Evolutionary conservation across 1,284 basidiomycete species (phyloP).

Genomic region (Mycena sp.): DNA sequence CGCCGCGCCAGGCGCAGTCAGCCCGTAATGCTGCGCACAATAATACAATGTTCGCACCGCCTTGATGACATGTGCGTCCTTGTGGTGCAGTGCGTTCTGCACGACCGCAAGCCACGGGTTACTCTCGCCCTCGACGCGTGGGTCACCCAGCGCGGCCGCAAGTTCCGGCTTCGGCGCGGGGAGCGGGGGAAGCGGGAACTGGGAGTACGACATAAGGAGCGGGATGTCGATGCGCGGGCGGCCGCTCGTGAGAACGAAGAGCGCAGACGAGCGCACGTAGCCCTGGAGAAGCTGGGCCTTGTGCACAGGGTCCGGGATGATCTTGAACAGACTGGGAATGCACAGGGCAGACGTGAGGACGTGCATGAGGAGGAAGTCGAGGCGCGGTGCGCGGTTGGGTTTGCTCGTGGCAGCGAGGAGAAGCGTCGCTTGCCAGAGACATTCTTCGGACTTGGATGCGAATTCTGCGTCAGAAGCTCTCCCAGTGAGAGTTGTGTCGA

Average conservation of each 20-base stretch:
- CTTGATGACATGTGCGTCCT: constrained; percentile 72
- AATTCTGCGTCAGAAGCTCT: constrained; percentile 47
- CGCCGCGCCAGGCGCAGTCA: constrained; percentile 50
- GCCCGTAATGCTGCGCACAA: constrained; percentile 62
- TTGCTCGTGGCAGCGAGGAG: constrained; percentile 61
- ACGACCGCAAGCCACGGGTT: constrained; percentile 71
- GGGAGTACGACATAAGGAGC: constrained; percentile 64
- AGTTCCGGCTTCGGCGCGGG: constrained; percentile 24
- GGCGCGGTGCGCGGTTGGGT: constrained; percentile 45
- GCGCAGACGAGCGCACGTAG: constrained; percentile 55
- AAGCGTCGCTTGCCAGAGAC: constrained; percentile 61
- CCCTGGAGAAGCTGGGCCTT: constrained; percentile 60
- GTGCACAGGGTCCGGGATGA: constrained; percentile 46
- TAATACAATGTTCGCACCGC: constrained; percentile 64
- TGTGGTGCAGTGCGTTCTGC: constrained; percentile 60
- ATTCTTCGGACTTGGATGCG: constrained; percentile 59
- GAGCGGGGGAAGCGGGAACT: constrained; percentile 50
- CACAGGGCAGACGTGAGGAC: constrained; percentile 70
- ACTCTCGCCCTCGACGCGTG: constrained; percentile 41
- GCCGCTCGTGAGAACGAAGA: constrained; percentile 60
- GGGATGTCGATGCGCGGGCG: constrained; percentile 65
- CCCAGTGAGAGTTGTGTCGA: constrained; percentile 44
- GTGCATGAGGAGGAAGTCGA: constrained; percentile 83
- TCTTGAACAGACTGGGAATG: constrained; percentile 57
- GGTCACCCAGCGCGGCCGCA: constrained; percentile 25